These are phyloP conservation scores for Neurospora sp. DNA, from an alignment of 495 filamentous ascomycete genomes.

Conservation along the genomic window DNA sequence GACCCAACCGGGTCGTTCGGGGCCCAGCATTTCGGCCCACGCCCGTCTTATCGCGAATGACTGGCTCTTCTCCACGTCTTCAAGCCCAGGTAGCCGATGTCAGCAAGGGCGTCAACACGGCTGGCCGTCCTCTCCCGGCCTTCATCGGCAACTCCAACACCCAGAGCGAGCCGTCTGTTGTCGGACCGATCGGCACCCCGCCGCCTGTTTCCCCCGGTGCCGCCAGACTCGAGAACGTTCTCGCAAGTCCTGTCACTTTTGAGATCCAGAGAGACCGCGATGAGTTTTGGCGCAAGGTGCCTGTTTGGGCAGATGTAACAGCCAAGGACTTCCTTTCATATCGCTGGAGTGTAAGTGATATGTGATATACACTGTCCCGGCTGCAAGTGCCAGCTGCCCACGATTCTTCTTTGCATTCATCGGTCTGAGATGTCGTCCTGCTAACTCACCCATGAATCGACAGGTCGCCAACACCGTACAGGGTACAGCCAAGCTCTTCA, in stretches of 20 bases:
- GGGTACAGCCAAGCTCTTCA: constrained; percentile 24
- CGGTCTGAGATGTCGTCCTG: not conserved
- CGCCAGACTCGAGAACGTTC: not conserved
- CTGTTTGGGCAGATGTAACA: constrained; percentile 32
- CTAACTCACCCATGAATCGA: not conserved
- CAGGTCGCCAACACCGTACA: constrained; percentile 33
- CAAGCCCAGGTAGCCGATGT: constrained; percentile 17
- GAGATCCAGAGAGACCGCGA: constrained; percentile 6
- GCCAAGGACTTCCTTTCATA: constrained; percentile 36
- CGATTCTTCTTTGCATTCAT: not conserved
- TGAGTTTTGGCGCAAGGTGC: constrained; percentile 36
- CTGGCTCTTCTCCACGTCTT: constrained; percentile 10
- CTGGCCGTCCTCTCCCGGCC: not conserved
- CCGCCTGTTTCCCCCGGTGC: not conserved
- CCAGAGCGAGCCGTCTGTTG: not conserved
- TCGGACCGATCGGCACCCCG: not conserved
- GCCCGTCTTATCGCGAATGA: constrained; percentile 4
- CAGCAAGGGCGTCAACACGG: constrained; percentile 1
- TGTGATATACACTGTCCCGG: not conserved
- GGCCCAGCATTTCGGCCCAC: not conserved
- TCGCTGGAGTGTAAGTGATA: constrained; percentile 35
- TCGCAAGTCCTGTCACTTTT: constrained; percentile 2
- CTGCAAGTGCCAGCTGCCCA: not conserved
- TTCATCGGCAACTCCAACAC: not conserved
- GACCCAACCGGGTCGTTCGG: constrained; percentile 1